Evolutionary conservation across 768 basidiomycete species (phyloP).

Genomic region (Serendipita sp.): DNA sequence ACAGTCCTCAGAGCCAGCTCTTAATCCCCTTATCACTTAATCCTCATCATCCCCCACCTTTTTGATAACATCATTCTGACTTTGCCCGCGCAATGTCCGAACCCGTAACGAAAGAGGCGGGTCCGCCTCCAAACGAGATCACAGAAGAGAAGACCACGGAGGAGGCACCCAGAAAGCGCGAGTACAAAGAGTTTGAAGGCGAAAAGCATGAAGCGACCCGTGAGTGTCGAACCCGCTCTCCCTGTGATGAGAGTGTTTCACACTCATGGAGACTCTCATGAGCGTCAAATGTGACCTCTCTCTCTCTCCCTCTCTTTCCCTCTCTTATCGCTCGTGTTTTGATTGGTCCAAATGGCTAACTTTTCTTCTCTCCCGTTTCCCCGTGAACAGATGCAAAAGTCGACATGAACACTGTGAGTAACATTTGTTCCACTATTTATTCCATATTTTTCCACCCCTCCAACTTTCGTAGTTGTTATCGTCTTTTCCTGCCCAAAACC

Average conservation of each 20-base stretch:
- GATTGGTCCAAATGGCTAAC: not conserved
- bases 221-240: constrained; percentile 23
- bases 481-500: no score
- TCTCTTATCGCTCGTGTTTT: not conserved
- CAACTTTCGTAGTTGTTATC: no score
- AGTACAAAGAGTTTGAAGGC: constrained; percentile 77
- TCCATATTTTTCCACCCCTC: not conserved
- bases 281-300: not conserved
- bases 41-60: no score
- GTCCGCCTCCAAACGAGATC: constrained; percentile 10
- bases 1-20: no score
- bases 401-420: constrained; percentile 56
- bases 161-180: constrained; percentile 45
- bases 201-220: constrained; percentile 52
- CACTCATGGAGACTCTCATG: not conserved
- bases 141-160: not conserved
- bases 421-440: not conserved
- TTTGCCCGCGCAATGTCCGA: constrained; percentile 11
- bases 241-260: not conserved
- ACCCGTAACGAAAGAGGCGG: constrained; percentile 15
- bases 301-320: not conserved
- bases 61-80: no score
- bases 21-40: no score
- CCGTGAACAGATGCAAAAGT: constrained; percentile 56
- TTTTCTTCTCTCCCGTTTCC: no score